Conservation (phyloP, 2,329 filamentous ascomycete species). For the Alternaria novae-zelandiae region DNA sequence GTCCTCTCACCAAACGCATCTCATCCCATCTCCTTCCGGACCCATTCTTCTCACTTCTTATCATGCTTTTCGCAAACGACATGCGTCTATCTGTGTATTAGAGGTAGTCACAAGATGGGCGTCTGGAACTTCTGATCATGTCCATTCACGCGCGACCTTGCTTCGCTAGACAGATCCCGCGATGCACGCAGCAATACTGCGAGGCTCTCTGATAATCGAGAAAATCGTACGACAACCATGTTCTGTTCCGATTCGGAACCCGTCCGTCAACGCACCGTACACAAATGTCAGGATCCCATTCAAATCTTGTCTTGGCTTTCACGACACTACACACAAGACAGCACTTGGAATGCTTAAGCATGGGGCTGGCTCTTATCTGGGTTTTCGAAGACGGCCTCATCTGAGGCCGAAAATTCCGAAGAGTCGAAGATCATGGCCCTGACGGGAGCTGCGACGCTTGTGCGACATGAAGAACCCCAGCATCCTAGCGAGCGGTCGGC, state of each 20-base stretch:
- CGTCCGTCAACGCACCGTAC: not conserved
- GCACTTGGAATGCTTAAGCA: not conserved
- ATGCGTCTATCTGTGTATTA: not conserved
- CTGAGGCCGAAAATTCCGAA: constrained; percentile 1
- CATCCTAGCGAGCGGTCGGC: constrained; percentile 7
- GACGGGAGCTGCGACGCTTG: constrained; percentile 18
- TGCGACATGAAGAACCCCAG: constrained; percentile 19
- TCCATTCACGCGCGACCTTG: not conserved
- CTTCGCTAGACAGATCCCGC: not conserved
- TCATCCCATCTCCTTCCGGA: not conserved
- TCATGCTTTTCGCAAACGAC: not conserved
- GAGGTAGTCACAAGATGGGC: not conserved
- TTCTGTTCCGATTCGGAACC: constrained; percentile 1
- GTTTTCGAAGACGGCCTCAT: not conserved
- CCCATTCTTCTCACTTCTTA: not conserved
- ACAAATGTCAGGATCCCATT: not conserved
- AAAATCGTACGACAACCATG: not conserved
- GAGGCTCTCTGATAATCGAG: not conserved
- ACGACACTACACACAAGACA: not conserved
- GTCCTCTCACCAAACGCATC: not conserved
- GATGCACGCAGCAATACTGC: not conserved
- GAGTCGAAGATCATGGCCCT: not conserved
- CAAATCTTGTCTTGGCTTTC: not conserved
- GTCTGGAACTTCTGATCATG: not conserved
- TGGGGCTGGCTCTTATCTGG: not conserved